Evolutionary conservation across 202 grass and related monocot genomes (phyloP), one percentile per base, ranked within the genome.

Genomic region (Eragrostis tef): DNA sequence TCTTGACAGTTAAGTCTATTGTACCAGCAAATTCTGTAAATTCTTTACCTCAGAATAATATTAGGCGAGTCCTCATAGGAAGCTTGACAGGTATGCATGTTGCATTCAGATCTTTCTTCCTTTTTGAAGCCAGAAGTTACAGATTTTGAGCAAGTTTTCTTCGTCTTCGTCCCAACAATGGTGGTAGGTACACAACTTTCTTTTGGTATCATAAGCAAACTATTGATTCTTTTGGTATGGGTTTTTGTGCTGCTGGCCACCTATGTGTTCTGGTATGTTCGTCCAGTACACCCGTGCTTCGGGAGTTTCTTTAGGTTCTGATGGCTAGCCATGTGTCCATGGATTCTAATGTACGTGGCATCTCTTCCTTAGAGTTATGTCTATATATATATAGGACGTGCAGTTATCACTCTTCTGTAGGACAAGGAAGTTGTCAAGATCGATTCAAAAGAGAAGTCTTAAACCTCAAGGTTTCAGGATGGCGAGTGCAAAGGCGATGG

Each of bases 401-500:
- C 24, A 34, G 8, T 44, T 11, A 21, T 19, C 29, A 27, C 22
- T 68, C 29, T 54, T 71, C n/a, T 0, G 3, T 74, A 61, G 7
- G 45, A 52, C 65, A 54, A 77, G 50, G 31, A 56, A 66, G 49
- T 5, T 78, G 36, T n/a, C 10, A 53, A 43, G 26, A 84, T 74
- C 57, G 1, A 4, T 13, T 5, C 3, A 41, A 64, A 51, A 73
- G 4, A 10, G 53, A 82, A 51, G n/a, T 24, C 25, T 45, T 9
- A 9, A 34, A 36, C 29, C 66, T 48, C 46, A 6, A 63, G 43
- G 51, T 26, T 42, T 39, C 50, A 52, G 20, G 60, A 92, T 95
- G 87, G 85, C 90, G 52, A 93, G 80, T 77, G 64, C 89, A 48
- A 83, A 91, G 71, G 84, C 76, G 39, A 79, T 77, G 70, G 85